Evolutionary conservation across 768 basidiomycete species (phyloP), one percentile per base, ranked within the genome.

Genomic region (Boletales sp.): DNA sequence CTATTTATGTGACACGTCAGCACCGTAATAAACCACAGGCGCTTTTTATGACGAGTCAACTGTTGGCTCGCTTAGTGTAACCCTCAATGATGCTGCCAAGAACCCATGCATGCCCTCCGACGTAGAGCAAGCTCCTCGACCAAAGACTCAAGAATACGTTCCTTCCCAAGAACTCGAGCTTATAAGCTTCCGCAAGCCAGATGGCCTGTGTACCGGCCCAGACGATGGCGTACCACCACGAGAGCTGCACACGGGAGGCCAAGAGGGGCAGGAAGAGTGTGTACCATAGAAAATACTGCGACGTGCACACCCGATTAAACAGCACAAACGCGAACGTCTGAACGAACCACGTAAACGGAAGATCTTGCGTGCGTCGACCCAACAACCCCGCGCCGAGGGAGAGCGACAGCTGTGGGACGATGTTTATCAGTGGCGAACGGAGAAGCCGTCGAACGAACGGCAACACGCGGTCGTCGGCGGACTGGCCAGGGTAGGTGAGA

Each of bases 221-320:
- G 2, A 84, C 71, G 1, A 59, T 71, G 1, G 78, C 42, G 42
- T 79, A 77, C 6, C 66, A 52, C 15, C 69, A 66, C 2, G 83
- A 73, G 40, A 91, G 73, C 1, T 70, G 66, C 0, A 97, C 68
- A 3, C 70, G 75, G 0, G 92, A 87, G 4, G 93, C 76, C 19
- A 95, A 73, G 3, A 93, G 77, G 0, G 95, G 94, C 0, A 98
- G 69, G 52, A 98, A 81, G 43, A 93, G 81, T 13, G 92, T 81
- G 64, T 94, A 97, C 97, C 97, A 99, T 35, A 95, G 75, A 71
- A 98, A 99, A 68, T 99, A 99, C 89, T 98, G 69, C 0, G 94
- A 97, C 0, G 97, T 99, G 78, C 94, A 97, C 44, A 99, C 97
- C 68, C 95, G 94, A 68, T 98, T 99, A 74, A 98, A 95, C 8